Evolutionary conservation across 2,329 filamentous ascomycete genomes (phyloP), one percentile per base, ranked within the genome.

Genomic region (Dactylonectria macrodidyma): DNA sequence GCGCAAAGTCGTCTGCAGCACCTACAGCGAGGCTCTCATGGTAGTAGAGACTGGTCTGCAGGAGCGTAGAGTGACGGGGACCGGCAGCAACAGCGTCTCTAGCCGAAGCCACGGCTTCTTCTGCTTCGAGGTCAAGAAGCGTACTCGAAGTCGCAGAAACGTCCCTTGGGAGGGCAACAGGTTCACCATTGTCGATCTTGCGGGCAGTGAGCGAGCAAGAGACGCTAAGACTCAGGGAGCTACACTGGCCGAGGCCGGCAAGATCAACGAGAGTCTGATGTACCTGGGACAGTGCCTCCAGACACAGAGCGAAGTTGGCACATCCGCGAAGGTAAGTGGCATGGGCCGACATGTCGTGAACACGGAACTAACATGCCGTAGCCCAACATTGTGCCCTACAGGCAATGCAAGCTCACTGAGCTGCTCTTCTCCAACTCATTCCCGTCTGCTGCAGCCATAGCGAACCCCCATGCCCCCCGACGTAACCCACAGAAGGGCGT

Each of bases 261-360:
- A 98, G 83, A 99, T 99, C 79, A 99, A 99, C 77, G 95, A 98
- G 81, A 97, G 94, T 77, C 84, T 99, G 78, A 99, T 99, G 96
- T 98, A 98, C 79, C 88, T 99, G 1, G 96, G 96, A 0, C 96
- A 98, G 78, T 99, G 96, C 78, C 88, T 99, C 75, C 95, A 98
- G 79, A 95, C 97, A 87, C 95, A 98, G 79, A 95, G 92, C 67
- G 94, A 95, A 74, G 87, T 91, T 36, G 91, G 91, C 50, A 91
- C 87, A 70, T 91, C 90, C 12, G 90, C 88, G 78, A 95, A 94
- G 88, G 93, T 93, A 85, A 54, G 78, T 67, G 30, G 8, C 10
- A 24, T 9, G 7, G 14, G 38, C 16, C 65, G 62, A 74, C 4
- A 10, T 6, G 2, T 1, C 0, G 33, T 50, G 26, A 10, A n/a